These are phyloP conservation scores for Bacidia rubella DNA, from an alignment of 495 filamentous ascomycete genomes.

Conservation along the genomic window DNA sequence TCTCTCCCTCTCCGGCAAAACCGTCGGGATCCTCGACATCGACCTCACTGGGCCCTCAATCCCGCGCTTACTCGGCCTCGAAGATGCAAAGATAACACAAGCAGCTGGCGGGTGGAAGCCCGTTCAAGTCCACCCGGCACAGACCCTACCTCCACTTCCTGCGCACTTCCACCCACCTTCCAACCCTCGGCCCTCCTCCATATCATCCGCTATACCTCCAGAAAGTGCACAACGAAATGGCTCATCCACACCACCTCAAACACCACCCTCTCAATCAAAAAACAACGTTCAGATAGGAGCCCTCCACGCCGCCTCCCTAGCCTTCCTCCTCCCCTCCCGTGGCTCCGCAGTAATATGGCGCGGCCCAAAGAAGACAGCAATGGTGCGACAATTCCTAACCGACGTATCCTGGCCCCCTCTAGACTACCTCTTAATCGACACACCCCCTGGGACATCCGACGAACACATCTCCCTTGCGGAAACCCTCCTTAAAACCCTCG, in stretches of 20 bases:
- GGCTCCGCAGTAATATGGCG: conserved; percentile 93
- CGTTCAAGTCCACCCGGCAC: conserved; percentile 56
- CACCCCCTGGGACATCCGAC: conserved; percentile 89
- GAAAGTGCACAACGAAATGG: conserved; percentile 15
- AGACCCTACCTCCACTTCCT: conserved; percentile 13
- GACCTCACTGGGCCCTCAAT: conserved; percentile 95
- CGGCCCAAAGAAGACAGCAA: conserved; percentile 96
- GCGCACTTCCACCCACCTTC: not conserved
- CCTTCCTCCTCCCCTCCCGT: conserved; percentile 71
- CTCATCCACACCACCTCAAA: not conserved
- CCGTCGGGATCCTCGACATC: conserved; percentile 88
- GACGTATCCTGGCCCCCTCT: conserved; percentile 80
- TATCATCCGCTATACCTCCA: conserved; percentile 13
- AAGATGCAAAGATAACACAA: conserved; percentile 80
- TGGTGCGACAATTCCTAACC: conserved; percentile 90
- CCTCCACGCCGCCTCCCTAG: conserved; percentile 82
- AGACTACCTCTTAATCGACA: conserved; percentile 89
- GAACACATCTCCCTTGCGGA: conserved; percentile 94
- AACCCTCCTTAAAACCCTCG: conserved; percentile 47
- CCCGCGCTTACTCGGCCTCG: conserved; percentile 81
- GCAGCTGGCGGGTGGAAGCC: conserved; percentile 82
- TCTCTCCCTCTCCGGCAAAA: conserved; percentile 67
- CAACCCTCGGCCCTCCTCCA: conserved; percentile 13
- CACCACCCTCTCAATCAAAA: conserved; percentile 1
- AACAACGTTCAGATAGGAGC: conserved; percentile 33